Percentiles rank a stretch among this genome's conserved stretches.
Evolutionary conservation across 768 basidiomycete species (phyloP).

Genomic region (Serendipita indica): DNA sequence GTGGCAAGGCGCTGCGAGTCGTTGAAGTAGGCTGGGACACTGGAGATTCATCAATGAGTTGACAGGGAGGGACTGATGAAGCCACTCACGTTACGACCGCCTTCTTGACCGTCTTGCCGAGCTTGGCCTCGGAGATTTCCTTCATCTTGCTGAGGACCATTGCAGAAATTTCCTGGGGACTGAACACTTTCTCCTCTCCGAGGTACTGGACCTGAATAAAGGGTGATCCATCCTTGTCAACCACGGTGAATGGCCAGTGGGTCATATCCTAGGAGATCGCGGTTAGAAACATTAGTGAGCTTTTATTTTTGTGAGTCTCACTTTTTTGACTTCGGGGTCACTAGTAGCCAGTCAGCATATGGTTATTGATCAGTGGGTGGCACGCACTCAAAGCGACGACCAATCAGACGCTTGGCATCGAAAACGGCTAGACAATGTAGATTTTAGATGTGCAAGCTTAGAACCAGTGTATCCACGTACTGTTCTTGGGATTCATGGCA

Average conservation of each 20-base stretch:
- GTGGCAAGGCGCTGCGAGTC: constrained; percentile 99
- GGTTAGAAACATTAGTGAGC: constrained; percentile 23
- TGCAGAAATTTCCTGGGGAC: constrained; percentile 97
- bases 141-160: constrained; percentile 99
- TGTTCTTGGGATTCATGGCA: constrained; percentile 99
- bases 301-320: constrained; percentile 17
- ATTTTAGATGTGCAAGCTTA: background rate
- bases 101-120: constrained; percentile 96
- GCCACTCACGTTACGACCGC: constrained; percentile 70
- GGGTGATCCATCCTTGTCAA: constrained; percentile 94
- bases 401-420: constrained; percentile 98
- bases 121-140: constrained; percentile 98
- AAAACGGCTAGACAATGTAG: constrained; percentile 45
- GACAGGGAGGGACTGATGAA: background rate
- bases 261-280: constrained; percentile 70
- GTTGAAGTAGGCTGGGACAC: constrained; percentile 98
- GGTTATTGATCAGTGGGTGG: constrained; percentile 5
- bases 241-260: constrained; percentile 96
- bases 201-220: constrained; percentile 94
- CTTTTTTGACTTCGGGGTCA: constrained; percentile 90
- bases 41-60: constrained; percentile 13
- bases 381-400: constrained; percentile 84
- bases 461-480: background rate
- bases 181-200: constrained; percentile 88
- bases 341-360: constrained; percentile 24